phyloP scores from a whole-genome alignment of 169 alveolate genomes.

The Cryptosporidium sp. region DNA sequence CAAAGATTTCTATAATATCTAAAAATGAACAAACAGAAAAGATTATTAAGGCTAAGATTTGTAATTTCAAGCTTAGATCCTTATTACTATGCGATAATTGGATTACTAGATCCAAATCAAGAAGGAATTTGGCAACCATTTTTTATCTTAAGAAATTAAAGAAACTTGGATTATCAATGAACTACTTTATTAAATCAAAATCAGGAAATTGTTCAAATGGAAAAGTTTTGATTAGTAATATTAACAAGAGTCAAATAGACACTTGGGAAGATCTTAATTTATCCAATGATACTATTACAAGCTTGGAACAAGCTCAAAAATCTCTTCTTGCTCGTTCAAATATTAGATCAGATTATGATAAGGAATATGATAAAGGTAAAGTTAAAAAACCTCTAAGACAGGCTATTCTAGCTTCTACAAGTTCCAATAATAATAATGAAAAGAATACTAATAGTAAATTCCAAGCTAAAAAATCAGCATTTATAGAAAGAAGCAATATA shows the following conservation, averaged over 20 bases:
- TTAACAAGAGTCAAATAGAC: not conserved
- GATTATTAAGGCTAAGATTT: not conserved
- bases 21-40: not conserved
- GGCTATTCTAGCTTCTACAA: not conserved
- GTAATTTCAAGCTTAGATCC: not conserved
- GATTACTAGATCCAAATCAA: slow-evolving; percentile 21
- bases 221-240: not conserved
- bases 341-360: slow-evolving; percentile 78
- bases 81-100: slow-evolving; percentile 5
- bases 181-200: not conserved
- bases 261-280: slow-evolving; percentile 62
- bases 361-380: slow-evolving; percentile 80
- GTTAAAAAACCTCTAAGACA: slow-evolving; percentile 67
- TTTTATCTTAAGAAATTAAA: not conserved
- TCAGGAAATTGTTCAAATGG: not conserved
- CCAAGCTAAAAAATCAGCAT: not conserved
- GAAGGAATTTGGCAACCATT: slow-evolving; percentile 21
- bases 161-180: not conserved
- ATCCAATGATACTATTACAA: not conserved
- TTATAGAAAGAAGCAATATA: not conserved
- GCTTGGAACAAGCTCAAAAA: slow-evolving; percentile 13
- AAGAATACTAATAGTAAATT: not conserved
- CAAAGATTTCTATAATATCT: not conserved
- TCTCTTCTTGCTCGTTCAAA: slow-evolving; percentile 34
- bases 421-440: not conserved